Conservation (phyloP, 1,139 yeast genomes). For the Schwanniomyces etchellsii region DNA sequence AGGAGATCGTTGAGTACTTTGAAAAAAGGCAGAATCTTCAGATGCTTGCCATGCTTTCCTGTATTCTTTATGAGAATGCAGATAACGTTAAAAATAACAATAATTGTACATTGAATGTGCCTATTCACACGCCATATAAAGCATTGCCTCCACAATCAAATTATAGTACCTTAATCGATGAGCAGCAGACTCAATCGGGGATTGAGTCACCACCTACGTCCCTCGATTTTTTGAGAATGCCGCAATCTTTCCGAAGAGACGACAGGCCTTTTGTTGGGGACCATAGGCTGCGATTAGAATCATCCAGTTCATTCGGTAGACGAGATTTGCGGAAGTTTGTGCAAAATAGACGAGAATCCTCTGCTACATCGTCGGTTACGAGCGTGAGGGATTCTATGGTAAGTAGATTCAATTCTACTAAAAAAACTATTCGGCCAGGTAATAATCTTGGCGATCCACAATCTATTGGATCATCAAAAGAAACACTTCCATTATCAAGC, state of each 20-base stretch:
- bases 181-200: constrained; percentile 1
- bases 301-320: constrained; percentile 1
- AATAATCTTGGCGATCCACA: background rate
- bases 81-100: constrained; percentile 11
- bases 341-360: constrained; percentile 1
- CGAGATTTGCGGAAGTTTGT: background rate
- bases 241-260: background rate
- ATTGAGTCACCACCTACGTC: background rate
- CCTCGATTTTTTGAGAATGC: background rate
- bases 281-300: constrained; percentile 1
- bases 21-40: constrained; percentile 67
- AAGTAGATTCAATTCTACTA: constrained; percentile 13
- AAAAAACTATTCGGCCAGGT: constrained; percentile 2
- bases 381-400: constrained; percentile 25
- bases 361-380: constrained; percentile 16
- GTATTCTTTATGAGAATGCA: constrained; percentile 50
- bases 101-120: constrained; percentile 22
- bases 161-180: background rate
- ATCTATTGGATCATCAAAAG: constrained; percentile 1
- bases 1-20: constrained; percentile 59
- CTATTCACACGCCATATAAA: constrained; percentile 45
- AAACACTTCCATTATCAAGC: background rate
- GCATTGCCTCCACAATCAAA: constrained; percentile 29
- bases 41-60: constrained; percentile 86
- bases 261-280: constrained; percentile 1